Base-by-base conservation (phyloP, 352 stramenopile genomes). In the Phytophthora lateralis region DNA sequence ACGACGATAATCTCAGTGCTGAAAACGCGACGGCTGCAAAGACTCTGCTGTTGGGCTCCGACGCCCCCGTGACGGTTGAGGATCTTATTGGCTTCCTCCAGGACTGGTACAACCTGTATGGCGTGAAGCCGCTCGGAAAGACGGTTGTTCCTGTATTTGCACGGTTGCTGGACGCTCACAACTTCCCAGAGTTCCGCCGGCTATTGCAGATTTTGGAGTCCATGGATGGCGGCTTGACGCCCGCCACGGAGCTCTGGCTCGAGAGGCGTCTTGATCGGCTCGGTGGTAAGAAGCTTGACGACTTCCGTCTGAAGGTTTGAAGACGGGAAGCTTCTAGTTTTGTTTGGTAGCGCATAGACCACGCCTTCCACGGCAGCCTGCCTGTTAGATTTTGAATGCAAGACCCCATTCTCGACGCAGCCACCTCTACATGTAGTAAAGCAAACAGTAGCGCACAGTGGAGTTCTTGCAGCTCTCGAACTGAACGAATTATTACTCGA, bases 71-170 rank as follows among this genome's bases (percentile, higher is more conserved):
- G n/a, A 73, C 60, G 24, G 47, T 91, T 14, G 70, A 81, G 27
- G 84, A 95, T 48, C 60, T 95, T 44, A 60, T 79, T 26, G 73
- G 64, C 15, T 95, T 95, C 59, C 60, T 95, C n/a, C 83, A 93
- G 57, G 84, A 93, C 64, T 93, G 84, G 86, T 86, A 93, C 76
- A 95, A 93, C 57, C 60, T 92, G 35, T 85, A 90, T 50, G 66
- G 80, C 47, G 78, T 93, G 42, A 71, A 78, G 26, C 84, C 86
- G 0, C 56, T 76, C 7, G 78, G 76, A 20, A 93, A 93, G 76
- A 95, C 86, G 6, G 68, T 91, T 51, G 81, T 93, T 38, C 84
- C 82, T 4, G 58, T 95, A 35, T 58, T 92, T 26, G 81, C 82
- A 57, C 74, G 73, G 4, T 66, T 93, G 53, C 43, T 93, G 27